phyloP scores from a whole-genome alignment of 1,284 basidiomycete genomes.

The Xerocomus nothofagi region DNA sequence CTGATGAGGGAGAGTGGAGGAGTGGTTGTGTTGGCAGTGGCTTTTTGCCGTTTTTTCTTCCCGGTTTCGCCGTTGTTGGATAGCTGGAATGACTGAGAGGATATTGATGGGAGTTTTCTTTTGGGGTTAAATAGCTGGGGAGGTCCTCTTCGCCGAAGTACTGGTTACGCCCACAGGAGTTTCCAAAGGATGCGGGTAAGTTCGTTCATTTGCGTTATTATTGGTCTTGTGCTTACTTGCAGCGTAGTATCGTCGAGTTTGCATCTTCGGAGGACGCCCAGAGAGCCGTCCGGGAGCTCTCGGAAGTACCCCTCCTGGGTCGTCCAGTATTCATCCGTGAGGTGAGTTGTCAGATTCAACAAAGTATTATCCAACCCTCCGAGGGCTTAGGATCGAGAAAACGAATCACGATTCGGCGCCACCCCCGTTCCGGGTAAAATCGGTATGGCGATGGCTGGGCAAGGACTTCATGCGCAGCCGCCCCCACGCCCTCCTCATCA shows the following conservation, averaged over 20 bases:
- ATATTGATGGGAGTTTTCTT: constrained; percentile 85
- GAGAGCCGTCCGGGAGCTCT: constrained; percentile 82
- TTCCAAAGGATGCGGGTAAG: constrained; percentile 98
- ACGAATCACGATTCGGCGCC: constrained; percentile 90
- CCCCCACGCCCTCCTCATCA: constrained; percentile 75
- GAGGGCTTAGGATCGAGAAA: constrained; percentile 83
- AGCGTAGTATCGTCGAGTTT: constrained; percentile 86
- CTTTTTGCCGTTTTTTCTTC: constrained; percentile 35
- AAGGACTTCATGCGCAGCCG: constrained; percentile 70
- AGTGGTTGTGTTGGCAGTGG: constrained; percentile 26
- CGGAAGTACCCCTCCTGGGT: constrained; percentile 85
- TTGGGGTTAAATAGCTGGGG: constrained; percentile 87
- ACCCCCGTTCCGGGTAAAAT: constrained; percentile 92
- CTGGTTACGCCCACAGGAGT: constrained; percentile 94
- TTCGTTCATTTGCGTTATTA: constrained; percentile 19
- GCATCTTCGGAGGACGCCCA: constrained; percentile 82
- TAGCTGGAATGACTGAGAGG: constrained; percentile 66
- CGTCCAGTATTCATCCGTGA: constrained; percentile 96
- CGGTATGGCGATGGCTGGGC: constrained; percentile 85
- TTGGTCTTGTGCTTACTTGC: constrained; percentile 7
- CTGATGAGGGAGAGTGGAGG: constrained; percentile 35
- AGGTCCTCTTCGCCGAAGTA: constrained; percentile 98
- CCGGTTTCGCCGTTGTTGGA: constrained; percentile 62
- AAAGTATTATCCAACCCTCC: neutral
- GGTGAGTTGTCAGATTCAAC: constrained; percentile 46